phyloP scores from a whole-genome alignment of 2,329 filamentous ascomycete genomes.

The Scortechinia acanthostroma region DNA sequence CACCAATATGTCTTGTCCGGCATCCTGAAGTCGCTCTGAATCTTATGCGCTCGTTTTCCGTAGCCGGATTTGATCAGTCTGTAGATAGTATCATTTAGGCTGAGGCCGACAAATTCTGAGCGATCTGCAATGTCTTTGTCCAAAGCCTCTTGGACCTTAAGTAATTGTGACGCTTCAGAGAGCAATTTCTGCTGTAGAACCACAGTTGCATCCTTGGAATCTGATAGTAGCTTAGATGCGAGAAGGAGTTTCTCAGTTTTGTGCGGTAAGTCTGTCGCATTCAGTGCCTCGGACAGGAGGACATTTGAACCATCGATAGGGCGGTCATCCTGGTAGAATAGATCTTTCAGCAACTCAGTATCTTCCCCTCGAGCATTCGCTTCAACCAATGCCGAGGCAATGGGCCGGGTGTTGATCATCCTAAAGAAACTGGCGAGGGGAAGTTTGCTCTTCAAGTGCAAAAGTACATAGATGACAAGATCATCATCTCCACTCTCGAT shows the following conservation, averaged over 20 bases:
- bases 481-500: slow-evolving; percentile 94
- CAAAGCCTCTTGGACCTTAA: slow-evolving; percentile 80
- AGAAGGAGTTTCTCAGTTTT: slow-evolving; percentile 82
- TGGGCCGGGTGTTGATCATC: slow-evolving; percentile 75
- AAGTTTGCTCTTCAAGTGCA: slow-evolving; percentile 83
- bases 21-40: slow-evolving; percentile 88
- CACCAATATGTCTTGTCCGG: slow-evolving; percentile 87
- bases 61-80: slow-evolving; percentile 78
- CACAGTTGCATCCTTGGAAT: slow-evolving; percentile 47
- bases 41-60: slow-evolving; percentile 75
- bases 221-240: slow-evolving; percentile 73
- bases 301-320: slow-evolving; percentile 81
- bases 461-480: slow-evolving; percentile 79
- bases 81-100: slow-evolving; percentile 86
- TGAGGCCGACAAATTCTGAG: slow-evolving; percentile 67
- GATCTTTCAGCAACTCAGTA: slow-evolving; percentile 79
- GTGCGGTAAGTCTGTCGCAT: slow-evolving; percentile 62
- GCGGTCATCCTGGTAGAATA: slow-evolving; percentile 95
- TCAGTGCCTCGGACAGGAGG: slow-evolving; percentile 76
- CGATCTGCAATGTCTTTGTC: slow-evolving; percentile 74
- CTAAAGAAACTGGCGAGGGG: slow-evolving; percentile 88
- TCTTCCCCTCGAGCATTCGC: slow-evolving; percentile 69
- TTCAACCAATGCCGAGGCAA: slow-evolving; percentile 87
- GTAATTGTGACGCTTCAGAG: slow-evolving; percentile 42
- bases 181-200: not conserved